Evolutionary conservation across 2,329 filamentous ascomycete species (phyloP), one percentile per base, ranked within the genome.

Genomic region (Fusarium bactridioides): DNA sequence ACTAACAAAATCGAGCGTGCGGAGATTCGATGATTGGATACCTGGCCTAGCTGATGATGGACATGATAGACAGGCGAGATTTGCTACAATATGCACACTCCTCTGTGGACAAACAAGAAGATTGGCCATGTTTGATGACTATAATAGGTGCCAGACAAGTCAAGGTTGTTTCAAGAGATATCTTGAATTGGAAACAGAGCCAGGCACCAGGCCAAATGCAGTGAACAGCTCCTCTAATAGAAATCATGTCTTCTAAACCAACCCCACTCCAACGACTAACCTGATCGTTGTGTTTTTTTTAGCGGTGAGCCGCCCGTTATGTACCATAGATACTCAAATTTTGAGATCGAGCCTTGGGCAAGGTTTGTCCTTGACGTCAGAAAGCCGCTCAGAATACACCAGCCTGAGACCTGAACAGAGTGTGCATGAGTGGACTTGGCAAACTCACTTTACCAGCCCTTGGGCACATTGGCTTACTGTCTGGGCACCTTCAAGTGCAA

Each of bases 221-320:
- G 33, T 37, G 56, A 48, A 44, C 43, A 57, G 57, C 53, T 69
- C 47, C 60, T 68, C 61, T 43, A 12, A 33, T 15, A 63, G 45
- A 64, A 67, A 43, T 38, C 60, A 62, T 47, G 47, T 31, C 54
- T 44, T 50, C 51, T 55, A 54, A 47, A 33, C 27, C 43, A 48
- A 37, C 47, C 60, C 64, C 68, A 50, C 54, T 69, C 40, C 27
- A 35, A 47, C 33, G 27, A 31, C 44, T 57, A 33, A 60, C 43
- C 70, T 47, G 38, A 69, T 56, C 56, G n/a, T 62, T 51, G 60
- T 51, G 61, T 54, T 27, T 50, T 33, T 33, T 29, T n/a, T 62
- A 74, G 75, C 75, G 75, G 75, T 77, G 75, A 77, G 64, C 33
- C 37, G 53, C 40, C 57, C 33, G 29, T 37, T 44, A 35, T 29